Percentiles rank a stretch among this genome's conserved stretches.
phyloP scores from a whole-genome alignment of 257 asterid genomes.

The Solanum appendiculatum region DNA sequence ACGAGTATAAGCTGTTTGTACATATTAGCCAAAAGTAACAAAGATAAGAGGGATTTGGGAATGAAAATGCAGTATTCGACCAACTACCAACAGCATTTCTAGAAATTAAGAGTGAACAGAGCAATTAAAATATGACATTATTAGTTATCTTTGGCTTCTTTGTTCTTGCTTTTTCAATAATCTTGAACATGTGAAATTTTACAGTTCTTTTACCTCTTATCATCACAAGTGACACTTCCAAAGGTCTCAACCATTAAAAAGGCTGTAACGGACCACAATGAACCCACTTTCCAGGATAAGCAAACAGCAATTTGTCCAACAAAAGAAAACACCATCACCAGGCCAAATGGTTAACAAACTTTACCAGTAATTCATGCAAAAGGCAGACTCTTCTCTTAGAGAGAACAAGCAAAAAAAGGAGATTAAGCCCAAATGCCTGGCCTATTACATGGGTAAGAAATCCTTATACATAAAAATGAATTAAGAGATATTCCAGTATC shows the following conservation, averaged over 20 bases:
- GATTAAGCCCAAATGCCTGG: neutral
- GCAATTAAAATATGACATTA: neutral
- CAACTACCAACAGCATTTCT: neutral
- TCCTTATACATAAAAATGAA: neutral
- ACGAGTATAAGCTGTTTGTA: neutral
- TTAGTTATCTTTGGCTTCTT: neutral
- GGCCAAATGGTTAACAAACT: neutral
- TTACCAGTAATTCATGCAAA: neutral
- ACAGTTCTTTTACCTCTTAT: neutral
- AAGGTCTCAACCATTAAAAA: neutral
- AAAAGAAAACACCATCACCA: neutral
- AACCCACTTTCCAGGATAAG: neutral
- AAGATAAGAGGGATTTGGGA: neutral
- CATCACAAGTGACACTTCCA: neutral
- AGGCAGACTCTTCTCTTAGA: neutral
- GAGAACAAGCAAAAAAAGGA: neutral
- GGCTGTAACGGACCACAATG: neutral
- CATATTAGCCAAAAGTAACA: neutral
- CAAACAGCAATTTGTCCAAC: neutral
- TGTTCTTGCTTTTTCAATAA: neutral
- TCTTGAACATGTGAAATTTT: neutral
- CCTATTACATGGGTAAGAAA: neutral
- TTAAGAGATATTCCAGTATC: neutral
- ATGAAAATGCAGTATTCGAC: neutral
- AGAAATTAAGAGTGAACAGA: neutral